Percentiles rank a stretch among this genome's conserved stretches.
Conservation (phyloP, 1,284 basidiomycete species). For the Cryptococcus hybrid region DNA sequence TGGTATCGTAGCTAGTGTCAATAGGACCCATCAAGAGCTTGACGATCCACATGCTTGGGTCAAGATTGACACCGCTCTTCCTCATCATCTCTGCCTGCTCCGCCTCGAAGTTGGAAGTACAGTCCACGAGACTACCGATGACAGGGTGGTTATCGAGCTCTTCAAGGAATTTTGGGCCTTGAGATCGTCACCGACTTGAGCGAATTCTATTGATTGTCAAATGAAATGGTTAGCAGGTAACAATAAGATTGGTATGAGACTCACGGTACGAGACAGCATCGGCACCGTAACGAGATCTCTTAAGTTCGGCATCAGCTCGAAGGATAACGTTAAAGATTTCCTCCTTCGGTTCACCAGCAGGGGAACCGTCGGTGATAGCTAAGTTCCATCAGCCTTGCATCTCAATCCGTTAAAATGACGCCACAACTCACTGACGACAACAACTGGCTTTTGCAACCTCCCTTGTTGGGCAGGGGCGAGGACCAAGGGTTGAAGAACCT, state of each 20-base stretch:
- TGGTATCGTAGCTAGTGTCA: conserved; percentile 43
- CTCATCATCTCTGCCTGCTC: conserved; percentile 51
- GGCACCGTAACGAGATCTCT: conserved; percentile 47
- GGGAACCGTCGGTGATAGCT: conserved; percentile 50
- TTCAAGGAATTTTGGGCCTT: conserved; percentile 52
- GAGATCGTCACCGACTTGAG: conserved; percentile 52
- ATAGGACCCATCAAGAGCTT: conserved; percentile 40
- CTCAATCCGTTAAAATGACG: not conserved
- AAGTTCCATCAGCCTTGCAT: conserved; percentile 5
- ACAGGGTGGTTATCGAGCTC: conserved; percentile 52
- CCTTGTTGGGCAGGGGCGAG: conserved; percentile 47
- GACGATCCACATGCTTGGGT: conserved; percentile 47
- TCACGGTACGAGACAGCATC: conserved; percentile 52
- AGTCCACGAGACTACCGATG: conserved; percentile 50
- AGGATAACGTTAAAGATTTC: conserved; percentile 49
- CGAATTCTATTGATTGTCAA: conserved; percentile 36
- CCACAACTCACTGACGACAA: conserved; percentile 41
- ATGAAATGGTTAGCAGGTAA: not conserved
- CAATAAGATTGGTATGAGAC: conserved; percentile 8
- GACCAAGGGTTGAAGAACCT: conserved; percentile 53
- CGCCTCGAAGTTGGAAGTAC: conserved; percentile 49
- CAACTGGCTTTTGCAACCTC: conserved; percentile 51
- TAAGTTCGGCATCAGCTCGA: conserved; percentile 44
- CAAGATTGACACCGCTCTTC: conserved; percentile 38
- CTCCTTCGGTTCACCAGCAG: conserved; percentile 50